Evolutionary conservation across 768 basidiomycete species (phyloP).

Genomic region (Agrocybe chaxingu): DNA sequence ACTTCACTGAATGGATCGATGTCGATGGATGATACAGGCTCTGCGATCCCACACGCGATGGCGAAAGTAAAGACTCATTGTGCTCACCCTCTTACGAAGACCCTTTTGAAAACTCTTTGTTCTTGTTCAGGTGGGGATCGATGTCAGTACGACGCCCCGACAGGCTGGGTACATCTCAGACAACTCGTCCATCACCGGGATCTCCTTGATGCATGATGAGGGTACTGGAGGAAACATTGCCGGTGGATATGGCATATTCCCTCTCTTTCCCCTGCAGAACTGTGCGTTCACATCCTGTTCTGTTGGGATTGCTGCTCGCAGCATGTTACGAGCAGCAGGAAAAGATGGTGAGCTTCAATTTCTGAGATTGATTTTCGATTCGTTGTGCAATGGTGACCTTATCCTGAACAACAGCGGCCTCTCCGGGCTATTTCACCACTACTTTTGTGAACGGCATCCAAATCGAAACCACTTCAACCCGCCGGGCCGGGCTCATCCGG

Average conservation of each 20-base stretch:
- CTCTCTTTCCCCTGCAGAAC: constrained; percentile 42
- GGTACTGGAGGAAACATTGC: constrained; percentile 50
- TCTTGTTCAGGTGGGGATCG: constrained; percentile 42
- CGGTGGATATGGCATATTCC: constrained; percentile 51
- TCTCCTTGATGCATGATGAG: constrained; percentile 53
- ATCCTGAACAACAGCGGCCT: constrained; percentile 30
- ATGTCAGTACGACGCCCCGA: constrained; percentile 44
- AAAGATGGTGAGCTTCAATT: constrained; percentile 32
- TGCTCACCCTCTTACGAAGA: not conserved
- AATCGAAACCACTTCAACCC: constrained; percentile 57
- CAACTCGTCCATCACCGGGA: constrained; percentile 41
- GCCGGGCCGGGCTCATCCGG: constrained; percentile 55
- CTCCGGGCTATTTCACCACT: constrained; percentile 47
- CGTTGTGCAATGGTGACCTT: not conserved
- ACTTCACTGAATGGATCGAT: not conserved
- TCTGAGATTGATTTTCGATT: not conserved
- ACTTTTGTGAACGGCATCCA: constrained; percentile 44
- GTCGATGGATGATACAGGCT: constrained; percentile 19
- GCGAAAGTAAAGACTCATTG: constrained; percentile 33
- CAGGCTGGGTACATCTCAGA: constrained; percentile 50
- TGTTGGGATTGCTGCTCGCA: constrained; percentile 36
- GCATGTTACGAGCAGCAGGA: constrained; percentile 37
- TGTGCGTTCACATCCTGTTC: constrained; percentile 41
- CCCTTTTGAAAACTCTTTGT: not conserved
- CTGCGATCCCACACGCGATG: constrained; percentile 50